Evolutionary conservation across 768 basidiomycete genomes (phyloP).

Genomic region (Hypholoma fasciculare): DNA sequence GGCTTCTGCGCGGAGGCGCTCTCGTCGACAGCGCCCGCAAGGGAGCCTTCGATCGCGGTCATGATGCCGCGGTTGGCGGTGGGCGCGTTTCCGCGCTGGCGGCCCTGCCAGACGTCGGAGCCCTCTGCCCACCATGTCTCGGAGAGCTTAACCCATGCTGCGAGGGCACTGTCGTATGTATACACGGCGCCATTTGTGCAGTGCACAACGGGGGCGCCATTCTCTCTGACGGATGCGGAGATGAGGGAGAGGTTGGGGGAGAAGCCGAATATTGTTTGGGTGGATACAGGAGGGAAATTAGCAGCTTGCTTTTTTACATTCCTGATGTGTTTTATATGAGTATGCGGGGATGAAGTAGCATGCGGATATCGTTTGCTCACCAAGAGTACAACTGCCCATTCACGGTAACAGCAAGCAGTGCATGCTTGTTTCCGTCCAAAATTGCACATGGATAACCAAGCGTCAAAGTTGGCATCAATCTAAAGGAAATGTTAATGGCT

Average conservation of each 20-base stretch:
- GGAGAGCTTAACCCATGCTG: conserved; percentile 72
- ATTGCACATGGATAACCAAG: conserved; percentile 72
- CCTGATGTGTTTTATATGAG: conserved; percentile 41
- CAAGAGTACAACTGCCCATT: conserved; percentile 75
- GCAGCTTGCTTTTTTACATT: conserved; percentile 69
- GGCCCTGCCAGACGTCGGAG: conserved; percentile 80
- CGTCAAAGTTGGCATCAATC: conserved; percentile 74
- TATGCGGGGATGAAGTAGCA: neutral
- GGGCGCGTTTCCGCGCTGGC: conserved; percentile 49
- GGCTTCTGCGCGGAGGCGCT: conserved; percentile 37
- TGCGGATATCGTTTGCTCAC: conserved; percentile 38
- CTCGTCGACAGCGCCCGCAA: conserved; percentile 36
- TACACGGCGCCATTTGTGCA: conserved; percentile 79
- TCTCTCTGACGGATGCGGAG: conserved; percentile 68
- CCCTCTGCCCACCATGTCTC: conserved; percentile 86
- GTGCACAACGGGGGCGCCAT: conserved; percentile 77
- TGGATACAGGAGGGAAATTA: conserved; percentile 63
- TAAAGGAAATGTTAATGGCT: conserved; percentile 26
- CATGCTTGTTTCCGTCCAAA: conserved; percentile 63
- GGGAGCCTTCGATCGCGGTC: conserved; percentile 48
- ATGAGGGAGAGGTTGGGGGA: conserved; percentile 62
- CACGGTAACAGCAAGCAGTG: conserved; percentile 72
- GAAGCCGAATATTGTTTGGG: conserved; percentile 56
- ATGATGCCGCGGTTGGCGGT: conserved; percentile 52
- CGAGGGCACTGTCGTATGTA: conserved; percentile 71